Base-by-base conservation (phyloP, 805 yeast genomes). In the Spencermartinsiella europaea region DNA sequence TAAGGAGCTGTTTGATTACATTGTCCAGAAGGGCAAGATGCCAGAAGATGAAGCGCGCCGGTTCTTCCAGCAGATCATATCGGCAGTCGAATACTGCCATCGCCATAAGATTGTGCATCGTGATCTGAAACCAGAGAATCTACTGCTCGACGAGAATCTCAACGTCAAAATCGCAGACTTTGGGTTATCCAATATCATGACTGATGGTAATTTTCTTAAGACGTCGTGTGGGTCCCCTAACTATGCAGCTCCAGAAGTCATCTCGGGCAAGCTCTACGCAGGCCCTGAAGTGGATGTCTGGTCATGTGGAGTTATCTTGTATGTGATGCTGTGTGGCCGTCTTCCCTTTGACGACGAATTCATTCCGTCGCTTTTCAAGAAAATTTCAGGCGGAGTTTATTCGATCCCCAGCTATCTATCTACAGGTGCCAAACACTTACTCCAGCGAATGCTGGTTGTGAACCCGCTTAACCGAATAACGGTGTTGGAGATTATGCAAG, bases 281-380 rank as follows among this genome's bases (percentile, higher is more conserved):
- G 98, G 98, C 7, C 97, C 98, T 2, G 97, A 91, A 67, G 97
- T 91, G 40, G 98, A 90, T 65, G 96, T 90, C 46, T 90, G 98
- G 98, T 85, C 95, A 0, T 85, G 95, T 61, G 98, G 98, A 59
- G 97, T 91, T 34, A 89, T 91, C 40, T 71, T 90, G 45, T 91
- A 90, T 58, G 98, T 90, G 45, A 90, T 90, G 97, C 73, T 91
- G 44, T 90, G 96, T 67, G 96, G 98, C 34, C 74, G 97, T 57
- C 74, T 90, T 58, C 98, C 98, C 12, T 90, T 90, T 64, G 98
- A 90, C 67, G 98, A 90, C 66, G 98, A 90, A 62, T 84, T 88
- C 63, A 91, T 90, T 46, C 98, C 98, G 5, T 95, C 93, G 1
- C 72, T 90, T 52, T 90, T 91, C 73, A 89, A 89, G 65, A 88